phyloP scores from a whole-genome alignment of 176 grass and related monocot species.

The Lolium rigidum region DNA sequence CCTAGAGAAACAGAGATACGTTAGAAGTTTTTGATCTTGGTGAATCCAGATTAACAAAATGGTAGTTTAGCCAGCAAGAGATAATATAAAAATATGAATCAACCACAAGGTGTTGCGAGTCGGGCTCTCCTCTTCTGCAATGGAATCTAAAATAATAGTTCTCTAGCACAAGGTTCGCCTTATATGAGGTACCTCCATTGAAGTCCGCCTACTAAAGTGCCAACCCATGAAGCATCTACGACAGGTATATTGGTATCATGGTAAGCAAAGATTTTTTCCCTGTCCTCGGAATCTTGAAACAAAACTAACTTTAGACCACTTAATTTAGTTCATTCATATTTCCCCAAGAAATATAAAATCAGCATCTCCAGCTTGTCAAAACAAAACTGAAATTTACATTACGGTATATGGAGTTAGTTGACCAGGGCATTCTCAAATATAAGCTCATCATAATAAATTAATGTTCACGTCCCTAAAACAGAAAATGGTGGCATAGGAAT shows the following conservation, averaged over 20 bases:
- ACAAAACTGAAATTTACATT: no score
- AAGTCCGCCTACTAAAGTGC: not conserved
- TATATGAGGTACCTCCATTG: not conserved
- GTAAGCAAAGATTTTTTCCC: not conserved
- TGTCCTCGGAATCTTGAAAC: not conserved
- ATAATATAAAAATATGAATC: no score
- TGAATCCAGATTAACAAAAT: no score
- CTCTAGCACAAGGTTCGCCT: no score
- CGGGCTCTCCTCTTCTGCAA: no score
- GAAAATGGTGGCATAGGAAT: not conserved
- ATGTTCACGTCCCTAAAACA: not conserved
- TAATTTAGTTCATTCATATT: not conserved
- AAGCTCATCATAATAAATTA: not conserved
- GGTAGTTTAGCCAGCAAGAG: no score
- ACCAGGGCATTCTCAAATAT: no score
- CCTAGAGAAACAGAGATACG: no score
- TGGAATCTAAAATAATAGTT: no score
- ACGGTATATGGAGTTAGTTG: no score
- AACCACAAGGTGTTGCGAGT: no score
- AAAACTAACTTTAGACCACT: not conserved
- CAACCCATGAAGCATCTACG: not conserved
- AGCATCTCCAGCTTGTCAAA: not conserved
- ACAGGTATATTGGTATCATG: not conserved
- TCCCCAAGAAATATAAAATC: not conserved
- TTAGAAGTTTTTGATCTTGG: no score